phyloP scores from a whole-genome alignment of 257 asterid species.

The Petunia axillaris region DNA sequence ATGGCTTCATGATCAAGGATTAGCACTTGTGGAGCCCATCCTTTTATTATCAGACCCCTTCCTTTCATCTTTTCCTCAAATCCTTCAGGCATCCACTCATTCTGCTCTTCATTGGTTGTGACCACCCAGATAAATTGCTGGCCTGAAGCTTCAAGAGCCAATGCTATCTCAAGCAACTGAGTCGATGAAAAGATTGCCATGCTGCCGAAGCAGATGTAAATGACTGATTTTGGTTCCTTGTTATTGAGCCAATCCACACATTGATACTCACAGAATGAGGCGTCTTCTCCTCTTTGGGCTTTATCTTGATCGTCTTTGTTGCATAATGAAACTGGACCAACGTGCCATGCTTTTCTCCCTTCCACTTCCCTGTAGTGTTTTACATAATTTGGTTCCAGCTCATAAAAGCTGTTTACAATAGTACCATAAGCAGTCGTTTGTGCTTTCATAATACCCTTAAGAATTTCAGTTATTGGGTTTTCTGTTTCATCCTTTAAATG shows the following conservation, averaged over 20 bases:
- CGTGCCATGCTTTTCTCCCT: slow-evolving; percentile 32
- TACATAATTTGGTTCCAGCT: slow-evolving; percentile 41
- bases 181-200: slow-evolving; percentile 34
- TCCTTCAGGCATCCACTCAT: slow-evolving; percentile 32
- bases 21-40: slow-evolving; percentile 33
- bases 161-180: slow-evolving; percentile 46
- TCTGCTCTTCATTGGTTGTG: not conserved
- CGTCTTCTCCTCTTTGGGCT: slow-evolving; percentile 23
- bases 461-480: not conserved
- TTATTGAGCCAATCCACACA: slow-evolving; percentile 48
- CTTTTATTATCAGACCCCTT: slow-evolving; percentile 34
- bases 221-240: slow-evolving; percentile 40
- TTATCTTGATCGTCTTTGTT: slow-evolving; percentile 29
- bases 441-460: slow-evolving; percentile 23
- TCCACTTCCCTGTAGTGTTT: slow-evolving; percentile 31
- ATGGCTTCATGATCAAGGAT: slow-evolving; percentile 42
- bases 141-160: slow-evolving; percentile 40
- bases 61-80: slow-evolving; percentile 33
- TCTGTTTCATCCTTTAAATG: slow-evolving; percentile 7
- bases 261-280: not conserved
- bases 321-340: slow-evolving; percentile 41
- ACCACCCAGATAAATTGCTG: slow-evolving; percentile 41
- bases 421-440: slow-evolving; percentile 44
- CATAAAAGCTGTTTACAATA: slow-evolving; percentile 49
- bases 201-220: slow-evolving; percentile 46